Evolutionary conservation across 192 early-diverging fungal genomes (phyloP).

Genomic region (Coemansia sp.): DNA sequence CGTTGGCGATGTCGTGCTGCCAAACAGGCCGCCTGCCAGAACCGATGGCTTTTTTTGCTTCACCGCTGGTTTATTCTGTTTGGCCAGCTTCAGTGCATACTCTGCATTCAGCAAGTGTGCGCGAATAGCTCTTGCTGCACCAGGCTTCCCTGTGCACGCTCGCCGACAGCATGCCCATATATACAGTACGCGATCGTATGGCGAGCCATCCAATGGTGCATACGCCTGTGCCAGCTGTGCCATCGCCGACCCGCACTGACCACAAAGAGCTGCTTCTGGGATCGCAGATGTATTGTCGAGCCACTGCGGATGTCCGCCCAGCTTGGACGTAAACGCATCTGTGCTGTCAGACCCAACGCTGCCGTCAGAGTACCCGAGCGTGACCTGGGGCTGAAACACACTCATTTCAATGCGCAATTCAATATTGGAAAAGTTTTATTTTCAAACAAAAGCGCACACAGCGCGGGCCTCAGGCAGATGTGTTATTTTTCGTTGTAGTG

Average conservation of each 20-base stretch:
- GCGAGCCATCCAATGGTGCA: conserved; percentile 67
- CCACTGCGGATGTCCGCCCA: conserved; percentile 41
- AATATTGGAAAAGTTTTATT: too few species aligned
- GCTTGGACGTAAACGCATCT: conserved; percentile 31
- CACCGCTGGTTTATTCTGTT: not conserved
- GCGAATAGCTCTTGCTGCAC: conserved; percentile 61
- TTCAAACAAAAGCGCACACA: too few species aligned
- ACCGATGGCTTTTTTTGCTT: not conserved
- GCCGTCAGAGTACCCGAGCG: conserved; percentile 43
- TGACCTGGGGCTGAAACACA: not conserved
- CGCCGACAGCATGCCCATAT: conserved; percentile 80
- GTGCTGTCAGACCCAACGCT: conserved; percentile 15
- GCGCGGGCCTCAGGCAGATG: too few species aligned
- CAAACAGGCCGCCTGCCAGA: not conserved
- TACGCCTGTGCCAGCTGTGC: conserved; percentile 71
- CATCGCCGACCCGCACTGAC: conserved; percentile 62
- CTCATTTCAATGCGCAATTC: not conserved
- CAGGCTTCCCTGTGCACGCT: conserved; percentile 66
- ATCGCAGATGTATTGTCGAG: conserved; percentile 31
- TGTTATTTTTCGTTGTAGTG: too few species aligned
- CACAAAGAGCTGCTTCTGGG: conserved; percentile 50
- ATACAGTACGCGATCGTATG: conserved; percentile 75
- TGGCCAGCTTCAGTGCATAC: conserved; percentile 4
- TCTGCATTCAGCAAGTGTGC: conserved; percentile 65
- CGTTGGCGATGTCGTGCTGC: not conserved